phyloP scores from a whole-genome alignment of 345 rosid species.

The Viola odorata region DNA sequence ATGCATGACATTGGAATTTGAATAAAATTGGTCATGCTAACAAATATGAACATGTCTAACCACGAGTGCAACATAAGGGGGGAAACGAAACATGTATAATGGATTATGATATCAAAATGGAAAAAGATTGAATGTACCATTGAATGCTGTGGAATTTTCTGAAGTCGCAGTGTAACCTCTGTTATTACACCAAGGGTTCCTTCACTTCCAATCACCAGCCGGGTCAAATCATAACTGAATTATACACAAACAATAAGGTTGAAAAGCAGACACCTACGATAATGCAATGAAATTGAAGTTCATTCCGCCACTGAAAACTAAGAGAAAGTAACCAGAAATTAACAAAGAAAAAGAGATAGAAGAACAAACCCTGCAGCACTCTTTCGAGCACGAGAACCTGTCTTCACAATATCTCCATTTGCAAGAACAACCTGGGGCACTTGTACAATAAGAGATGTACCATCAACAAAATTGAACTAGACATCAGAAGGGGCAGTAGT shows the following conservation, averaged over 20 bases:
- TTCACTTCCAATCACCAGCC: conserved; percentile 88
- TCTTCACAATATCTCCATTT: conserved; percentile 85
- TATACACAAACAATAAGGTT: conserved; percentile 9
- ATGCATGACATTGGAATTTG: no score
- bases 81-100: no score
- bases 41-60: no score
- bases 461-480: conserved; percentile 3
- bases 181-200: conserved; percentile 87
- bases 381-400: conserved; percentile 97
- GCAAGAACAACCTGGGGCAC: conserved; percentile 73
- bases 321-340: background rate
- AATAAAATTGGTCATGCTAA: no score
- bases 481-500: conserved; percentile 17
- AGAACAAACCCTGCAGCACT: conserved; percentile 89
- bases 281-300: background rate
- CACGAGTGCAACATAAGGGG: no score
- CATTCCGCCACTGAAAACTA: background rate
- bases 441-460: conserved; percentile 21
- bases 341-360: conserved; percentile 9
- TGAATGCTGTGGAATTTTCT: conserved; percentile 85
- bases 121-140: conserved; percentile 47
- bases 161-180: conserved; percentile 83
- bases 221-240: conserved; percentile 81
- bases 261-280: conserved; percentile 3
- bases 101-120: no score